Conservation (phyloP, 2,329 filamentous ascomycete species). For the Amesomyces nigricolor region DNA sequence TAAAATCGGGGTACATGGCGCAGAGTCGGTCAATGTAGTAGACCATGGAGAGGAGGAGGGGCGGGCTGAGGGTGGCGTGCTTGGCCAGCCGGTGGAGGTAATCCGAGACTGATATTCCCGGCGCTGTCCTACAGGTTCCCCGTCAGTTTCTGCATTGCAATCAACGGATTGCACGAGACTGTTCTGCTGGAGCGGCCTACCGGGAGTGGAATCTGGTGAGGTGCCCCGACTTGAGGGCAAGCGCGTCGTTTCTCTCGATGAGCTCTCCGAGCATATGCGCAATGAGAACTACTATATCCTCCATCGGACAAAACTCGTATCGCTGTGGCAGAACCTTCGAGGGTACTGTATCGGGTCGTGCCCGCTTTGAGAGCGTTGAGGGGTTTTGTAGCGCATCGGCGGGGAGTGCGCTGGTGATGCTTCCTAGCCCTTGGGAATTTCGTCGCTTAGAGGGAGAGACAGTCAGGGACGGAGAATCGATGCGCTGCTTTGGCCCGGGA, state of each 20-base stretch:
- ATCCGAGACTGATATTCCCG: conserved; percentile 89
- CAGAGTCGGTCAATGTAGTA: conserved; percentile 97
- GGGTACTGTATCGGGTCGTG: conserved; percentile 44
- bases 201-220: conserved; percentile 94
- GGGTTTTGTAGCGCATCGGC: conserved; percentile 24
- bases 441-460: conserved; percentile 35
- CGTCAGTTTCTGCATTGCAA: conserved; percentile 23
- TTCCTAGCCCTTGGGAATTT: conserved; percentile 37
- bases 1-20: conserved; percentile 87
- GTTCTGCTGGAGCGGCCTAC: conserved; percentile 39
- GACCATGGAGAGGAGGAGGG: conserved; percentile 95
- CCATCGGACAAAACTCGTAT: conserved; percentile 77
- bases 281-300: conserved; percentile 85
- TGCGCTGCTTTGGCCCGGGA: conserved; percentile 20
- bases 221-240: conserved; percentile 77
- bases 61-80: conserved; percentile 87
- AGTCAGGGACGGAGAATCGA: conserved; percentile 6
- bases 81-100: conserved; percentile 89
- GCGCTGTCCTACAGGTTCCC: conserved; percentile 49
- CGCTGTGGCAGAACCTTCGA: conserved; percentile 59
- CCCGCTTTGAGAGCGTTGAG: conserved; percentile 42
- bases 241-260: conserved; percentile 84
- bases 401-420: conserved; percentile 15
- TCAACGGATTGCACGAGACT: too few species aligned
- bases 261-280: conserved; percentile 94